These are phyloP conservation scores for Phytophthora hybrid DNA, from an alignment of 352 stramenopile species.

Conservation along the genomic window DNA sequence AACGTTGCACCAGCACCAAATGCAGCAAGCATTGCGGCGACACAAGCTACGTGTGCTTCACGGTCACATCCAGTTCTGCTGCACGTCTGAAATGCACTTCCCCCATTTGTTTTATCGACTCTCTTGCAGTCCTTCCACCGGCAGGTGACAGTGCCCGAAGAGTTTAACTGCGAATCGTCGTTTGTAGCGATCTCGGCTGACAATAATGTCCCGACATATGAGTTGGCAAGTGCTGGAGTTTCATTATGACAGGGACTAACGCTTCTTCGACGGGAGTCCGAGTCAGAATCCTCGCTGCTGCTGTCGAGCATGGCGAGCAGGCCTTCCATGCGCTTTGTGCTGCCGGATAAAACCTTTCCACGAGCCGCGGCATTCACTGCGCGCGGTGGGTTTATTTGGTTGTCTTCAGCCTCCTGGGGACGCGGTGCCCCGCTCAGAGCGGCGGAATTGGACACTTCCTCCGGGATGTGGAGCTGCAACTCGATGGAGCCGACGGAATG, in stretches of 20 bases:
- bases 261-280: not conserved
- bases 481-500: not conserved
- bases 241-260: not conserved
- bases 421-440: not conserved
- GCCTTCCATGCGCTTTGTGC: not conserved
- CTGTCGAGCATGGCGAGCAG: not conserved
- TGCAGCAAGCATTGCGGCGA: not conserved
- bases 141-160: not conserved
- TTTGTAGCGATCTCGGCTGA: not conserved
- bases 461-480: not conserved
- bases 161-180: not conserved
- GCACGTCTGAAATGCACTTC: not conserved
- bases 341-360: not conserved
- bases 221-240: not conserved
- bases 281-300: not conserved
- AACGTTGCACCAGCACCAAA: constrained; percentile 9
- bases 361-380: not conserved
- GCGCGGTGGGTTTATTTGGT: not conserved
- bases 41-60: constrained; percentile 6
- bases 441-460: not conserved
- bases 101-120: not conserved
- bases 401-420: not conserved
- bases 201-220: not conserved
- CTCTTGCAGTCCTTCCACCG: not conserved
- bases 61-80: not conserved